These are phyloP conservation scores for Nicotiana tomentosiformis DNA, from an alignment of 257 asterid genomes.

Conservation along the genomic window DNA sequence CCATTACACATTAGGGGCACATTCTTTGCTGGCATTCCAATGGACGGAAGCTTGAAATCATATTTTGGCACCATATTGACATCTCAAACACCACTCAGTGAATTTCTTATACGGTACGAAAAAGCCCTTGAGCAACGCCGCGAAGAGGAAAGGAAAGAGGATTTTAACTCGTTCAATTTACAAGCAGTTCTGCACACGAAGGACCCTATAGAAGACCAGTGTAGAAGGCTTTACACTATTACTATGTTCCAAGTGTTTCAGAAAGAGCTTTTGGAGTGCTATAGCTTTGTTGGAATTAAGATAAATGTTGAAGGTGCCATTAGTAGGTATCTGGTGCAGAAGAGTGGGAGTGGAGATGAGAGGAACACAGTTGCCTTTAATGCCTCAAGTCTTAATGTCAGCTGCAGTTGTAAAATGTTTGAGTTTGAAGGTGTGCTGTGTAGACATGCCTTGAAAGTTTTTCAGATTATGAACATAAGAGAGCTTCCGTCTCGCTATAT, in stretches of 20 bases:
- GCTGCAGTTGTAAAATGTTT: slow-evolving; percentile 88
- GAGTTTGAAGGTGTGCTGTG: slow-evolving; percentile 92
- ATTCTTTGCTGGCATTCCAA: slow-evolving; percentile 86
- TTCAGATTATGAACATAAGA: slow-evolving; percentile 77
- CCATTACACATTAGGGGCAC: slow-evolving; percentile 64
- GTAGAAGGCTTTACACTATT: slow-evolving; percentile 73
- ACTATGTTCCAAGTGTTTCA: slow-evolving; percentile 80
- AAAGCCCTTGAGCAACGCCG: slow-evolving; percentile 69
- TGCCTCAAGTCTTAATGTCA: slow-evolving; percentile 70
- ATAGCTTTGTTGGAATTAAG: slow-evolving; percentile 70
- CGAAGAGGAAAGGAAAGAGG: slow-evolving; percentile 85
- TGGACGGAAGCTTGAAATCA: slow-evolving; percentile 69
- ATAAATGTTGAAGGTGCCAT: slow-evolving; percentile 83
- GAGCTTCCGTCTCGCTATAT: slow-evolving; percentile 83
- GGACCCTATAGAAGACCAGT: slow-evolving; percentile 95
- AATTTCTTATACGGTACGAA: slow-evolving; percentile 62
- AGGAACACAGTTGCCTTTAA: slow-evolving; percentile 88
- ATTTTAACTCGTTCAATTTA: slow-evolving; percentile 65
- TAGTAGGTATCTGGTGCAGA: slow-evolving; percentile 80
- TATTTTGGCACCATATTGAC: slow-evolving; percentile 59
- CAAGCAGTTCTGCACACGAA: slow-evolving; percentile 75
- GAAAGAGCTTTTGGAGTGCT: slow-evolving; percentile 88
- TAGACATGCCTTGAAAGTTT: slow-evolving; percentile 79
- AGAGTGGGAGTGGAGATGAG: slow-evolving; percentile 68
- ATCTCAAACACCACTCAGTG: slow-evolving; percentile 52